Conservation (phyloP, 2,329 filamentous ascomycete genomes). For the Claviceps purpurea region DNA sequence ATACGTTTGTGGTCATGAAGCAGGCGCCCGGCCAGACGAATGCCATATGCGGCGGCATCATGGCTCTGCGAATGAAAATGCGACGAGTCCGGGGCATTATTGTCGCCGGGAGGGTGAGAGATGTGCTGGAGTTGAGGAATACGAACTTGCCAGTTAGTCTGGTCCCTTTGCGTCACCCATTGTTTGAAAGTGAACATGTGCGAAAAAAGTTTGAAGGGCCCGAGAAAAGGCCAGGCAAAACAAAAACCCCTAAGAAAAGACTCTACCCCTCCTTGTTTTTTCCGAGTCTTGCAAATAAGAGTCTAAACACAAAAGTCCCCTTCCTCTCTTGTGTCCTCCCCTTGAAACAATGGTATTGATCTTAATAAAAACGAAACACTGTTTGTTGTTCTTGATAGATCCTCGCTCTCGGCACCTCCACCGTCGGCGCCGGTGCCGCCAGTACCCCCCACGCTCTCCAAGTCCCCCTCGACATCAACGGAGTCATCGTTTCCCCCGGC, state of each 20-base stretch:
- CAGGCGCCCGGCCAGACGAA: conserved; percentile 53
- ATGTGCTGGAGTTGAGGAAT: conserved; percentile 45
- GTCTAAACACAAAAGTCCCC: not conserved
- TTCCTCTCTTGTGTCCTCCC: not conserved
- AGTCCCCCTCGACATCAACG: conserved; percentile 29
- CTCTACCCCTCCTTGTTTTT: not conserved
- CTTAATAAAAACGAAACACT: no score
- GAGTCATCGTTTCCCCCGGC: conserved; percentile 33
- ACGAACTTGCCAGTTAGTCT: conserved; percentile 38
- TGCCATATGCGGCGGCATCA: conserved; percentile 64
- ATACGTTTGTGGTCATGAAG: conserved; percentile 51
- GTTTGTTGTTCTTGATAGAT: conserved; percentile 21
- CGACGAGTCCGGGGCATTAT: conserved; percentile 47
- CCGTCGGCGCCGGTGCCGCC: conserved; percentile 43
- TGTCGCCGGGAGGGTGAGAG: conserved; percentile 55
- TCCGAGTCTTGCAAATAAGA: not conserved
- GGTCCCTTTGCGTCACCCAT: not conserved
- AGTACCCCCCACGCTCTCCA: conserved; percentile 42
- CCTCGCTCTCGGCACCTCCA: conserved; percentile 43
- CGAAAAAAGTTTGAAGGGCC: not conserved
- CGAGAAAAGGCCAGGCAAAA: not conserved
- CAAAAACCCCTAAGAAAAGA: not conserved
- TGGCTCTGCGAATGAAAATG: conserved; percentile 55
- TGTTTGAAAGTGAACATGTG: no score
- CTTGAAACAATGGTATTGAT: no score